These are phyloP conservation scores for Tricholoma bakamatsutake DNA, from an alignment of 768 basidiomycete genomes.

Conservation along the genomic window DNA sequence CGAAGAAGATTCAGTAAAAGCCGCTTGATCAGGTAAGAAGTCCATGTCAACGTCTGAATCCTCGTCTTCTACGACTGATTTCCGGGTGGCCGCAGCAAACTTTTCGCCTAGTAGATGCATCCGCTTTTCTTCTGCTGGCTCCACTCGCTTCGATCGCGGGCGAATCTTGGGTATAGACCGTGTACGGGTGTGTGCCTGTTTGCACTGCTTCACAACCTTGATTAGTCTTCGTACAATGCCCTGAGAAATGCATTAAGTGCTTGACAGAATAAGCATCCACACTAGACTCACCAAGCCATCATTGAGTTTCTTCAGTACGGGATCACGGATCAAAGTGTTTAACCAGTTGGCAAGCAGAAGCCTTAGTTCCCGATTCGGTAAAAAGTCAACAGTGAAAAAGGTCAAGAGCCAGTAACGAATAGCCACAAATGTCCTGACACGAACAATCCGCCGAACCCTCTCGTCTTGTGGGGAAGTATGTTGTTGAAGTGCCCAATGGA, in stretches of 20 bases:
- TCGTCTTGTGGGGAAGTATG: slow-evolving; percentile 53
- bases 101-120: slow-evolving; percentile 54
- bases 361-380: slow-evolving; percentile 74
- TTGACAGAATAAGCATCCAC: neutral
- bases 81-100: slow-evolving; percentile 56
- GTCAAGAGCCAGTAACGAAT: slow-evolving; percentile 88
- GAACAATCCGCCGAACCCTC: slow-evolving; percentile 66
- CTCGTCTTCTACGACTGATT: slow-evolving; percentile 37
- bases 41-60: slow-evolving; percentile 78
- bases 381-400: slow-evolving; percentile 85
- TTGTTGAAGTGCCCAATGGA: slow-evolving; percentile 78
- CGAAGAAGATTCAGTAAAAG: slow-evolving; percentile 22
- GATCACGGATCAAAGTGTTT: slow-evolving; percentile 69
- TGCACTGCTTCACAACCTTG: slow-evolving; percentile 81
- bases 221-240: slow-evolving; percentile 77
- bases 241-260: slow-evolving; percentile 29
- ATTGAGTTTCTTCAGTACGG: slow-evolving; percentile 55
- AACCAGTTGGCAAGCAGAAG: slow-evolving; percentile 72
- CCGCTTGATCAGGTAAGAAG: slow-evolving; percentile 52
- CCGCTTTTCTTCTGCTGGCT: slow-evolving; percentile 28
- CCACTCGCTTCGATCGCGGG: slow-evolving; percentile 26
- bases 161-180: slow-evolving; percentile 28
- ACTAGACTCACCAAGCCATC: slow-evolving; percentile 62
- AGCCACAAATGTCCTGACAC: slow-evolving; percentile 86
- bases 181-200: slow-evolving; percentile 52